Percentiles rank a stretch among this genome's conserved stretches.
phyloP scores from a whole-genome alignment of 1,284 basidiomycete species.

The Cryptococcus deneoformans region DNA sequence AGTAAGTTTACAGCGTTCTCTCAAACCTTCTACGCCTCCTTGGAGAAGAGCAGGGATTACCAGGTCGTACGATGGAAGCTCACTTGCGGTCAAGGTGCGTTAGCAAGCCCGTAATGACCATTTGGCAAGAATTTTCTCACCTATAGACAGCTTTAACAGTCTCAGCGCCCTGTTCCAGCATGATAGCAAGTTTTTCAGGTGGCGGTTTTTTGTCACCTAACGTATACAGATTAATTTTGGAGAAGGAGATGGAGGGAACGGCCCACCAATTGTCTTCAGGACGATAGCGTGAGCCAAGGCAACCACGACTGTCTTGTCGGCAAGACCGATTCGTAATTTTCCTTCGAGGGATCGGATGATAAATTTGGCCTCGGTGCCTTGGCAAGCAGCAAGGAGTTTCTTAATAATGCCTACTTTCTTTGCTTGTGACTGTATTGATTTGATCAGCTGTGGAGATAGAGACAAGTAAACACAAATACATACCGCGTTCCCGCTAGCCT shows the following conservation, averaged over 20 bases:
- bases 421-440: constrained; percentile 66
- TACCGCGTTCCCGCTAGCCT: constrained; percentile 77
- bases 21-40: constrained; percentile 69
- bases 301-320: constrained; percentile 87
- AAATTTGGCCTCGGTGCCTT: constrained; percentile 83
- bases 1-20: constrained; percentile 80
- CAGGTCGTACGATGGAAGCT: constrained; percentile 89
- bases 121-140: constrained; percentile 49
- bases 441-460: background rate
- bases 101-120: background rate
- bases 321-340: constrained; percentile 95
- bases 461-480: constrained; percentile 11
- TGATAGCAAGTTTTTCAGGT: constrained; percentile 66
- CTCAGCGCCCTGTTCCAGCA: constrained; percentile 75
- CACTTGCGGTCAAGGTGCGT: constrained; percentile 54
- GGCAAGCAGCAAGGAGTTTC: constrained; percentile 87
- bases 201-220: constrained; percentile 63
- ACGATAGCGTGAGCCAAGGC: constrained; percentile 83
- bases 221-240: background rate
- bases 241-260: background rate
- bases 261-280: constrained; percentile 67
- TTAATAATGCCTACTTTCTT: constrained; percentile 97
- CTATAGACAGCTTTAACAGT: constrained; percentile 90
- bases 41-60: constrained; percentile 90
- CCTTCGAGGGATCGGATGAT: constrained; percentile 94